Base-by-base conservation (phyloP, 129 eudicot genomes). In the Sambucus nigra region DNA sequence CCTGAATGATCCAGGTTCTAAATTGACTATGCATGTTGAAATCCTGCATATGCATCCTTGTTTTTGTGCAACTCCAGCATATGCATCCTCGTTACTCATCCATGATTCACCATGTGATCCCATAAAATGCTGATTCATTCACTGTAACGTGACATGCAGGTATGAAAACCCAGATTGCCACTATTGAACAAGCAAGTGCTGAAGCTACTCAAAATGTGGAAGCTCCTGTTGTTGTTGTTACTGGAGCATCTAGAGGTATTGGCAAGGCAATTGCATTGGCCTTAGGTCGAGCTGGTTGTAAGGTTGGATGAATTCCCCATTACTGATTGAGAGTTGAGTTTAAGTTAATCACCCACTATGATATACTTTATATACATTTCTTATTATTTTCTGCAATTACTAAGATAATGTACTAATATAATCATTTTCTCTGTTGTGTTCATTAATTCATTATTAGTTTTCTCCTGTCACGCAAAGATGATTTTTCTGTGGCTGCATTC, bases 231-330 rank as follows among this genome's bases (percentile, higher is more conserved):
- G 94, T 80, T 66, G 61, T 91, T 39, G 78, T 91, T 52, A 91
- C 98, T 31, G 98, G 98, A 71, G 98, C 98, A 41, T 91, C 98
- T 32, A 86, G 98, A 76, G 98, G 98, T 22, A 91, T 91, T 24
- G 98, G n/a, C n/a, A n/a, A n/a, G n/a, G n/a, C n/a, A n/a, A n/a
- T n/a, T n/a, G n/a, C n/a, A n/a, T n/a, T n/a, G 98, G 65, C 94
- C 62, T 55, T 91, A 53, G 98, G 98, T 54, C 85, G 82, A 64
- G 93, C 95, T 70, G 98, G 98, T 59, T 91, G 98, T 54, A 91
- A 91, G 98, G 98, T 91, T 15, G 41, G 64, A 25, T 6, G 27
- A 28, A n/a, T 25, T 57, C 5, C 41, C 26, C 21, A 40, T 33
- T 25, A 12, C 49, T 38, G 20, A 44, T n/a, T 3, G 7, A 14